phyloP scores from a whole-genome alignment of 306 rosid species.

The Cyclanthera cordifolia region DNA sequence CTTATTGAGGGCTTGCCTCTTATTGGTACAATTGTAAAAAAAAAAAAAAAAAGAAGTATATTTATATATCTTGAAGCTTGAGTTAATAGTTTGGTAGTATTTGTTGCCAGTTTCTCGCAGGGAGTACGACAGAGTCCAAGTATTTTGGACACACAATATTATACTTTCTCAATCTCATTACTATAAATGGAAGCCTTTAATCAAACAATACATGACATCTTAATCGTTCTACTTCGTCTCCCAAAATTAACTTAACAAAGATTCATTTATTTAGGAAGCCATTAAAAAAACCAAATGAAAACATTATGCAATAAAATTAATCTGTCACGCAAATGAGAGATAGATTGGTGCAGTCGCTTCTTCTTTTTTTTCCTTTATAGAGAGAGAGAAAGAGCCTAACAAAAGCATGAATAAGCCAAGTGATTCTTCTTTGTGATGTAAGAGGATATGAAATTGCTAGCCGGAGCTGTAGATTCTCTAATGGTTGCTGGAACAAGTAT shows the following conservation, averaged over 20 bases:
- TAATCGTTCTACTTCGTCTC: too few relatives aligned
- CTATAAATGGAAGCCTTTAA: conserved; percentile 10
- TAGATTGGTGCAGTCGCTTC: neutral
- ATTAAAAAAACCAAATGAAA: conserved; percentile 16
- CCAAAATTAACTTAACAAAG: conserved; percentile 19
- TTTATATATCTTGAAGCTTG: too few relatives aligned
- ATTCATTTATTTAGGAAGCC: conserved; percentile 13
- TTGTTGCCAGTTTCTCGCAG: neutral
- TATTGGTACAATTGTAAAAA: too few relatives aligned
- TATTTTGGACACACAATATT: neutral
- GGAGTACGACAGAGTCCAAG: neutral
- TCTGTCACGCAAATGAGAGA: neutral
- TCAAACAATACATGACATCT: conserved; percentile 13
- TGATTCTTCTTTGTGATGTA: conserved; percentile 85
- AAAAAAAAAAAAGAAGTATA: too few relatives aligned
- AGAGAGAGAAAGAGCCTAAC: conserved; percentile 35
- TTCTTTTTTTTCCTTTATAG: neutral
- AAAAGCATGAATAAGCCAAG: conserved; percentile 85
- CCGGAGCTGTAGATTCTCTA: conserved; percentile 48
- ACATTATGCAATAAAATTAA: conserved; percentile 23
- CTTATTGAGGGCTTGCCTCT: too few relatives aligned
- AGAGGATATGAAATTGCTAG: conserved; percentile 58
- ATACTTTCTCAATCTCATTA: conserved; percentile 6
- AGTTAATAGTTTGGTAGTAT: too few relatives aligned
- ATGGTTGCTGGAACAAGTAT: conserved; percentile 68